Evolutionary conservation across 257 asterid species (phyloP).

Genomic region (Capsicum baccatum): DNA sequence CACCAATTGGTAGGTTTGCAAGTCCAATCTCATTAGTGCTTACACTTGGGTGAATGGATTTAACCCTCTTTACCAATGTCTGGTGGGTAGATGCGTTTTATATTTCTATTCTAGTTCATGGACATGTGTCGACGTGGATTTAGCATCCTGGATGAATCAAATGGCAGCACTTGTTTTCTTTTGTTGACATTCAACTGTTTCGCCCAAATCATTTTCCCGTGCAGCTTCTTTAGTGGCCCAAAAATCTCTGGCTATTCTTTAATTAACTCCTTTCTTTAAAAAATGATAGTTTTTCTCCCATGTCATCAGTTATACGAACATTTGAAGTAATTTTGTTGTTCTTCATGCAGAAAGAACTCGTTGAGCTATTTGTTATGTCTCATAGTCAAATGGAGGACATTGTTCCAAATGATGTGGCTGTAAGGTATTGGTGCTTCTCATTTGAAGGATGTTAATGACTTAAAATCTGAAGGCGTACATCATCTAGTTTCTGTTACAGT

Average conservation of each 20-base stretch:
- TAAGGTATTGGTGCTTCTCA: conserved; percentile 55
- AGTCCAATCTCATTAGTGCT: conserved; percentile 4
- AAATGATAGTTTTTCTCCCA: not conserved
- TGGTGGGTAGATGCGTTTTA: not conserved
- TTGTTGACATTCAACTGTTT: not conserved
- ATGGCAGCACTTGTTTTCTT: not conserved
- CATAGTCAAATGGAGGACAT: conserved; percentile 89
- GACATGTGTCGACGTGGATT: not conserved
- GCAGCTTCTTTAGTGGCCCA: not conserved
- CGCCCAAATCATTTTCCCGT: not conserved
- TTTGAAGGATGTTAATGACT: conserved; percentile 8
- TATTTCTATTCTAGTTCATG: not conserved
- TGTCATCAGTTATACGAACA: conserved; percentile 23
- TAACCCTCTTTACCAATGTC: conserved; percentile 11
- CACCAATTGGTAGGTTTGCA: not conserved
- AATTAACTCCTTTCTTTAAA: not conserved
- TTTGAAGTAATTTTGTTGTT: conserved; percentile 22
- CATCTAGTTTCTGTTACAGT: conserved; percentile 4
- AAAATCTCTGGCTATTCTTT: not conserved
- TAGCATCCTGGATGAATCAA: not conserved
- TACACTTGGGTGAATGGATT: not conserved
- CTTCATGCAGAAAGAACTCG: conserved; percentile 67
- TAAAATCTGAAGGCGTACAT: not conserved
- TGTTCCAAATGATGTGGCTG: conserved; percentile 61
- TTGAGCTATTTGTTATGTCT: conserved; percentile 81